Conservation (phyloP, 257 asterid species). For the Lycium barbarum region DNA sequence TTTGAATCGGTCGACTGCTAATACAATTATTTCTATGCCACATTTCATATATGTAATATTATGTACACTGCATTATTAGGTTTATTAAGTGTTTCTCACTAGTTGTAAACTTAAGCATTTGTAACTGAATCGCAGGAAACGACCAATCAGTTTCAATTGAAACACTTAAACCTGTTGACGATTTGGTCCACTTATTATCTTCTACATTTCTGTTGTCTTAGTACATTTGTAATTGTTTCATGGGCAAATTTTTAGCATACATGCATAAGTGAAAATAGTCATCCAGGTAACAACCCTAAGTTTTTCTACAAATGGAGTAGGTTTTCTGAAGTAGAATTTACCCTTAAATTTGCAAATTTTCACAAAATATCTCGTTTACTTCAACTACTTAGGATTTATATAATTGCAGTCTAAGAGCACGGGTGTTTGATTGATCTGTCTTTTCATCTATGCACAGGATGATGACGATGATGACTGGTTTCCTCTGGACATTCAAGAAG, state of each 20-base stretch:
- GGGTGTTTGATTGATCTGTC: constrained; percentile 7
- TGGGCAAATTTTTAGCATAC: neutral
- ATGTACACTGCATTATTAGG: constrained; percentile 2
- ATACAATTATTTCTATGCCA: neutral
- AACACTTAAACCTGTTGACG: constrained; percentile 22
- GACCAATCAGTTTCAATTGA: neutral
- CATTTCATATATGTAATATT: neutral
- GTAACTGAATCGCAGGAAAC: constrained; percentile 14
- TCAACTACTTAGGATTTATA: neutral
- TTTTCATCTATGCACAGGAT: constrained; percentile 53
- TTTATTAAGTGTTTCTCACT: neutral
- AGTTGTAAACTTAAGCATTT: neutral
- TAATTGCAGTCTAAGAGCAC: neutral
- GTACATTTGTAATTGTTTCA: constrained; percentile 5
- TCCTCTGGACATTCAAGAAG: constrained; percentile 90
- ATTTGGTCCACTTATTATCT: constrained; percentile 15
- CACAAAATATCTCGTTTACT: neutral
- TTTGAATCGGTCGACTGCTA: neutral
- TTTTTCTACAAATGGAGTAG: constrained; percentile 1
- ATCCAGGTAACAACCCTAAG: neutral
- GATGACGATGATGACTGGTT: constrained; percentile 98
- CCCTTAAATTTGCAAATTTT: neutral
- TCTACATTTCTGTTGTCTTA: neutral
- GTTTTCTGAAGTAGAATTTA: neutral
- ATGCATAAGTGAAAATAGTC: constrained; percentile 26